Evolutionary conservation across 805 yeast genomes (phyloP).

Genomic region (Jamesozyma hellenica): DNA sequence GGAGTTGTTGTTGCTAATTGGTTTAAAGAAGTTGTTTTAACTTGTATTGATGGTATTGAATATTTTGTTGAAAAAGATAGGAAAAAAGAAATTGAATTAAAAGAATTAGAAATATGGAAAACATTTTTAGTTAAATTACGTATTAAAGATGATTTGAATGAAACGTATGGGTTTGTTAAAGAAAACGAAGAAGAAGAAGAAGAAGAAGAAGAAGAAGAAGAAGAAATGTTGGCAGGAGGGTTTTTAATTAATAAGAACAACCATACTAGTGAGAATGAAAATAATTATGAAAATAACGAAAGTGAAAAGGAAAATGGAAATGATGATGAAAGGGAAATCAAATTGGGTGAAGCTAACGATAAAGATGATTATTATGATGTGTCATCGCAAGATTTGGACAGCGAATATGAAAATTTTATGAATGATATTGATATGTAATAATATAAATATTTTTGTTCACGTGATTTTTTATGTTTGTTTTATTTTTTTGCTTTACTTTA

Average conservation of each 20-base stretch:
- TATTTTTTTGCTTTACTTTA: no score
- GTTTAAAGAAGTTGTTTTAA: slow-evolving; percentile 29
- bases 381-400: neutral
- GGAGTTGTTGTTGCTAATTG: slow-evolving; percentile 70
- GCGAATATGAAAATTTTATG: slow-evolving; percentile 27
- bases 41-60: slow-evolving; percentile 24
- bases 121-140: slow-evolving; percentile 28
- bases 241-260: slow-evolving; percentile 2
- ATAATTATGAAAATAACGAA: neutral
- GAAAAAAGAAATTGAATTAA: slow-evolving; percentile 35
- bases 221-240: slow-evolving; percentile 11
- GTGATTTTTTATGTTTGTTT: no score
- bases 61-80: slow-evolving; percentile 30
- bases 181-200: slow-evolving; percentile 6
- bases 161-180: slow-evolving; percentile 34
- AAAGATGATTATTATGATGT: neutral
- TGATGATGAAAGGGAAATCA: slow-evolving; percentile 14
- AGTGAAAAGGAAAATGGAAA: neutral
- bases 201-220: slow-evolving; percentile 3
- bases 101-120: slow-evolving; percentile 35
- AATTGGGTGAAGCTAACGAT: neutral
- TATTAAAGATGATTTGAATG: slow-evolving; percentile 33
- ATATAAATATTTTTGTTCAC: neutral
- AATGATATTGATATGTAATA: slow-evolving; percentile 11
- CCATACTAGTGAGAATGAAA: neutral